Evolutionary conservation across 2,329 filamentous ascomycete species (phyloP).

Genomic region (Fusarium marasasianum): DNA sequence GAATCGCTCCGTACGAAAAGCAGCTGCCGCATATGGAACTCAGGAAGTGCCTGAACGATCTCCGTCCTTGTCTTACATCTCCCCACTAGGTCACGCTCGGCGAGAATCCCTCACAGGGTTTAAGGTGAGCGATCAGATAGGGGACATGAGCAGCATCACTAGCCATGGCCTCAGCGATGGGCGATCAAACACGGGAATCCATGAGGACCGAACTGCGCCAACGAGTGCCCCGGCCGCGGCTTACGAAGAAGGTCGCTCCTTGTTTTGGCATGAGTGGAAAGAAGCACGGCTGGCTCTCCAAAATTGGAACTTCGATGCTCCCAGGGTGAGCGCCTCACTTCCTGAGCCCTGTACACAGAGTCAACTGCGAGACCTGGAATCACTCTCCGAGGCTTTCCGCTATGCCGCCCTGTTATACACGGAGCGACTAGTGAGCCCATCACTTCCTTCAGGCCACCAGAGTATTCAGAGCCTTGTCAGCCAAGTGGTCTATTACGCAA

Average conservation of each 20-base stretch:
- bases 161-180: slow-evolving; percentile 73
- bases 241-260: slow-evolving; percentile 67
- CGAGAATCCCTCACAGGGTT: slow-evolving; percentile 47
- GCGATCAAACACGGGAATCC: slow-evolving; percentile 66
- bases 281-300: slow-evolving; percentile 79
- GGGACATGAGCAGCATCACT: slow-evolving; percentile 52
- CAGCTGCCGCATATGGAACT: slow-evolving; percentile 18
- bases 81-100: slow-evolving; percentile 55
- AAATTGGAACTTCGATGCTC: slow-evolving; percentile 79
- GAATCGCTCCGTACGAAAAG: slow-evolving; percentile 62
- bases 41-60: slow-evolving; percentile 41
- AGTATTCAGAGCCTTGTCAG: slow-evolving; percentile 86
- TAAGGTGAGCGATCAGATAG: slow-evolving; percentile 39
- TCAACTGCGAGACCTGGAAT: slow-evolving; percentile 78
- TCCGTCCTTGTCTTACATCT: slow-evolving; percentile 52
- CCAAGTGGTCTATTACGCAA: slow-evolving; percentile 84
- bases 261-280: slow-evolving; percentile 90
- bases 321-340: slow-evolving; percentile 60
- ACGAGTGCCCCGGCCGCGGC: slow-evolving; percentile 54
- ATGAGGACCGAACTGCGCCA: slow-evolving; percentile 63
- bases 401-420: slow-evolving; percentile 90
- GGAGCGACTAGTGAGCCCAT: slow-evolving; percentile 83
- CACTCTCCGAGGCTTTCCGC: slow-evolving; percentile 90
- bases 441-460: slow-evolving; percentile 74
- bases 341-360: slow-evolving; percentile 61